Conservation (phyloP, 805 yeast species). For the Hanseniaspora pseudoguilliermondii region DNA sequence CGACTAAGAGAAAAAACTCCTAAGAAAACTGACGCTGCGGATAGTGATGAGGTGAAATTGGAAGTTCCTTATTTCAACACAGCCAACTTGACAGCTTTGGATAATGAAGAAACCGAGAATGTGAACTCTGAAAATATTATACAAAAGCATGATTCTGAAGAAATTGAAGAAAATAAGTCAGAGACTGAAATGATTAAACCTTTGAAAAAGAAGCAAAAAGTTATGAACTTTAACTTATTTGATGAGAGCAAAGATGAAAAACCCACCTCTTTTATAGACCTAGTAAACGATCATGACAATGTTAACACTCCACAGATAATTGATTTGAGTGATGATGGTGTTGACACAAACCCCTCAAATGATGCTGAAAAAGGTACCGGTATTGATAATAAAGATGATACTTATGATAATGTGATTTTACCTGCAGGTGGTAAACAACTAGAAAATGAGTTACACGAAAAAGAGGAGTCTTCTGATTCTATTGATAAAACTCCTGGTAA, state of each 20-base stretch:
- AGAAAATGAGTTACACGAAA: background rate
- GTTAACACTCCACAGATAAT: background rate
- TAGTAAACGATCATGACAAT: background rate
- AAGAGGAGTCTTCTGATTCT: background rate
- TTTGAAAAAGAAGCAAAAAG: background rate
- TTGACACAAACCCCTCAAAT: background rate
- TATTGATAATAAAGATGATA: background rate
- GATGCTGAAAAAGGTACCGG: background rate
- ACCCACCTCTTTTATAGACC: background rate
- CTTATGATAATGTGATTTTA: background rate
- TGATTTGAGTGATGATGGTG: background rate
- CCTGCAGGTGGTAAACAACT: too few relatives aligned
- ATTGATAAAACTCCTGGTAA: background rate
- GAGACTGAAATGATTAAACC: background rate
- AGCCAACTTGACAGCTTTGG: background rate
- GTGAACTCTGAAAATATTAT: background rate
- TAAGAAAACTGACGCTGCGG: background rate
- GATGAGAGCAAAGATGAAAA: background rate
- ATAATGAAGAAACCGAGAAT: background rate
- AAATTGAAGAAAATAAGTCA: background rate
- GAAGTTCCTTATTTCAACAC: background rate
- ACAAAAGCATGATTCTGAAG: background rate
- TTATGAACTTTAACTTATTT: background rate
- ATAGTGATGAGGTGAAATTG: background rate
- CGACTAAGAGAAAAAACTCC: conserved; percentile 5